A percentile compares a stretch with the other conserved stretches of the same genome.
Evolutionary conservation across 495 filamentous ascomycete genomes (phyloP).

Genomic region (Podospora pseudoanserina): DNA sequence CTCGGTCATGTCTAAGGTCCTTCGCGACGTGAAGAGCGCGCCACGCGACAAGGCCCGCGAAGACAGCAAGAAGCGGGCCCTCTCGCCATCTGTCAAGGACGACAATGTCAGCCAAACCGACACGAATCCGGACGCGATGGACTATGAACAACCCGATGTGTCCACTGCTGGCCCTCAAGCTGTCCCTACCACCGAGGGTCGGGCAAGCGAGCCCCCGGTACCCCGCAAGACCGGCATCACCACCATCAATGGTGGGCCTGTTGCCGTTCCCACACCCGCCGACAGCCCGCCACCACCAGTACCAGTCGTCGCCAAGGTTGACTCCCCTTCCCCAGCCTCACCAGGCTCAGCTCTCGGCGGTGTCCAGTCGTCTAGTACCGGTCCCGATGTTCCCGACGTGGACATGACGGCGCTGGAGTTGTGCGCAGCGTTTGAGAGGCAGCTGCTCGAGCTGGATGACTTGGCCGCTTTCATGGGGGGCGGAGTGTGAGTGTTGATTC

Average conservation of each 20-base stretch:
- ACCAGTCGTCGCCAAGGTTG: constrained; percentile 29
- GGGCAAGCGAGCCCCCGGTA: constrained; percentile 42
- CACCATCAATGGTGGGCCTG: constrained; percentile 50
- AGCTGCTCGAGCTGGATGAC: constrained; percentile 49
- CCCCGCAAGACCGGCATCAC: constrained; percentile 45
- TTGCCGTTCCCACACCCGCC: constrained; percentile 38
- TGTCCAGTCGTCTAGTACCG: constrained; percentile 9
- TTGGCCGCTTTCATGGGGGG: constrained; percentile 53
- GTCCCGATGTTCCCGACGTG: constrained; percentile 31
- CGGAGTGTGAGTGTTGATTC: constrained; percentile 38
- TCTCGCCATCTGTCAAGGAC: constrained; percentile 43
- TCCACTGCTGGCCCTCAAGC: constrained; percentile 22
- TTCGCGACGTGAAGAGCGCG: constrained; percentile 38
- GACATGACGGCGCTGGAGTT: constrained; percentile 51
- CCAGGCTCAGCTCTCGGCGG: constrained; percentile 26
- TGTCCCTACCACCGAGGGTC: constrained; percentile 26
- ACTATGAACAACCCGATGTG: constrained; percentile 38
- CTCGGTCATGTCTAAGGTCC: constrained; percentile 48
- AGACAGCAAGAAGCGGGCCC: constrained; percentile 26
- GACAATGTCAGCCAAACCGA: constrained; percentile 43
- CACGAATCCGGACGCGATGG: constrained; percentile 43
- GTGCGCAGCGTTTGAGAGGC: constrained; percentile 47
- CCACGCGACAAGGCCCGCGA: constrained; percentile 27
- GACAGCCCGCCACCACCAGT: constrained; percentile 42
- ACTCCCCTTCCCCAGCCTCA: constrained; percentile 39